Percentiles rank a stretch among this genome's conserved stretches.
Evolutionary conservation across 345 rosid genomes (phyloP).

Genomic region (Anacardium occidentale): DNA sequence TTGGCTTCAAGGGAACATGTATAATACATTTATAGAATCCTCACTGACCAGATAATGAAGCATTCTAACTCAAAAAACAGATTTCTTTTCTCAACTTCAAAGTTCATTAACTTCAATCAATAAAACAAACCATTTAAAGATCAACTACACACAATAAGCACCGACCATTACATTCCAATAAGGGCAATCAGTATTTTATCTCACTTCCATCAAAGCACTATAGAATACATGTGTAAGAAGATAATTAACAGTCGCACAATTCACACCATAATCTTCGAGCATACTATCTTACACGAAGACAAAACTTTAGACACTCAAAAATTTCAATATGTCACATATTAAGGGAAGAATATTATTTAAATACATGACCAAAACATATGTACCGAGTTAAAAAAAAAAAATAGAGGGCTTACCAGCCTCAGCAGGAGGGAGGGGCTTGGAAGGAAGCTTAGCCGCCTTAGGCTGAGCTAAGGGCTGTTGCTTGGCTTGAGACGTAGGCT

Average conservation of each 20-base stretch:
- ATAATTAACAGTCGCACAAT: no score
- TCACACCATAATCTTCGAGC: not conserved
- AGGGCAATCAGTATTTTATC: no score
- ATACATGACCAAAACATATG: not conserved
- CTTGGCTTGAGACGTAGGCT: slow-evolving; percentile 24
- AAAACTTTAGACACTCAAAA: no score
- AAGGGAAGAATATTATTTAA: not conserved
- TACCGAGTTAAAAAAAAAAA: not conserved
- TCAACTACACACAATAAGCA: no score
- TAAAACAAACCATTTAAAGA: no score
- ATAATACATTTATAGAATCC: slow-evolving; percentile 49
- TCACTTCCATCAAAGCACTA: no score
- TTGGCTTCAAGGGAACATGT: slow-evolving; percentile 91
- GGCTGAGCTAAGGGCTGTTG: slow-evolving; percentile 30
- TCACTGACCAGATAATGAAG: slow-evolving; percentile 73
- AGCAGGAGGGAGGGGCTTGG: slow-evolving; percentile 72
- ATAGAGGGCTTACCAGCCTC: slow-evolving; percentile 61
- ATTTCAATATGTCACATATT: no score
- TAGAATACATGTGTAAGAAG: no score
- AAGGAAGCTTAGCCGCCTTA: slow-evolving; percentile 62
- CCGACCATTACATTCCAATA: no score
- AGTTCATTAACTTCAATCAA: no score
- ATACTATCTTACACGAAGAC: not conserved
- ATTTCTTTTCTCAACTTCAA: no score
- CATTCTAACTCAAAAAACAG: slow-evolving; percentile 4